Percentiles rank a stretch among this genome's conserved stretches.
These are phyloP conservation scores for Corchorus capsularis DNA, from an alignment of 345 rosid species.

Conservation along the genomic window DNA sequence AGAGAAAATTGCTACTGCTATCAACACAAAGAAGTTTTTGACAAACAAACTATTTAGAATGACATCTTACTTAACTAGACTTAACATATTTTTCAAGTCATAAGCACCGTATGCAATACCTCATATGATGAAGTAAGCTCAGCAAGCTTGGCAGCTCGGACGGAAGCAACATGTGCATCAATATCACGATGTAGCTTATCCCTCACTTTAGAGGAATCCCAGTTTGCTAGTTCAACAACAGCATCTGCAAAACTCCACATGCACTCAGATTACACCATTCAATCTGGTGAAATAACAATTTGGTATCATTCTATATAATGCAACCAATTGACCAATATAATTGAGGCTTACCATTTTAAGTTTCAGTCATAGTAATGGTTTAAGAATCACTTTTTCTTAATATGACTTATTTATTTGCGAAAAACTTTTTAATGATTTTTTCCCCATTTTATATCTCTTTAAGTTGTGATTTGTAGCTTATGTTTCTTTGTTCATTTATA, in stretches of 20 bases:
- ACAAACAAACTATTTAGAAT: background rate
- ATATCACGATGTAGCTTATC: conserved; percentile 88
- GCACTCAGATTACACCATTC: background rate
- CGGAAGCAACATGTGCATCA: conserved; percentile 80
- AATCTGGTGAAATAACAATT: no score
- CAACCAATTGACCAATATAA: background rate
- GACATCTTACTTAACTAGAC: background rate
- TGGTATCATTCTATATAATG: no score
- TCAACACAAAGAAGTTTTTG: background rate
- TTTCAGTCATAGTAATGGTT: background rate
- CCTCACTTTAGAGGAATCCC: conserved; percentile 80
- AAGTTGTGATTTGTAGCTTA: conserved; percentile 6
- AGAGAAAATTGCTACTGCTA: background rate
- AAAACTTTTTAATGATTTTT: background rate
- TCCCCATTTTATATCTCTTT: background rate
- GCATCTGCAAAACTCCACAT: conserved; percentile 58
- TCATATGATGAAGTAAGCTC: conserved; percentile 75
- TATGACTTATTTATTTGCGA: background rate
- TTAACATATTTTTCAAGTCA: background rate
- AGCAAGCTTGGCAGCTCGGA: conserved; percentile 75
- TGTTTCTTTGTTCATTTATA: background rate
- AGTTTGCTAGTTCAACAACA: conserved; percentile 78
- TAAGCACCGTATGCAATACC: conserved; percentile 34
- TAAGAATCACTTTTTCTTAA: background rate
- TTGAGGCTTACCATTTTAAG: background rate